Evolutionary conservation across 1,284 basidiomycete genomes (phyloP).

Genomic region (Trichosporon sp.): DNA sequence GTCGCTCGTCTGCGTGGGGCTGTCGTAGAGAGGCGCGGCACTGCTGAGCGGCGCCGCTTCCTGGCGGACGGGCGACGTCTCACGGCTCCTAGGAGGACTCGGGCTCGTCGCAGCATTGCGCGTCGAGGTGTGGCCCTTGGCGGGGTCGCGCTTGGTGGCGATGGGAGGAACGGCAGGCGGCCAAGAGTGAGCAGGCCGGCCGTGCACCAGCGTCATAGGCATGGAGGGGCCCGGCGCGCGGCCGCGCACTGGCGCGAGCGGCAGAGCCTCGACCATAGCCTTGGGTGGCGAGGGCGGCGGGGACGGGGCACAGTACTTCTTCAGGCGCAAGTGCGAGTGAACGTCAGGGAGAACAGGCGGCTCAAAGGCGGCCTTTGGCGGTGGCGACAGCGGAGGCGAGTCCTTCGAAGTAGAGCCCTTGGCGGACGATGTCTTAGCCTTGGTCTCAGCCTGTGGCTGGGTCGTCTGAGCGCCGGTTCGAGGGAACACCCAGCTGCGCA

Average conservation of each 20-base stretch:
- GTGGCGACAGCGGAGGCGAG: constrained; percentile 11
- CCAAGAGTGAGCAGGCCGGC: constrained; percentile 34
- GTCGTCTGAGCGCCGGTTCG: constrained; percentile 3
- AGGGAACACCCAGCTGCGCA: constrained; percentile 37
- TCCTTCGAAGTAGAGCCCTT: not conserved
- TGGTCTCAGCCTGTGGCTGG: not conserved
- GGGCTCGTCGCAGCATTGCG: too few species aligned
- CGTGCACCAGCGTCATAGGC: constrained; percentile 33
- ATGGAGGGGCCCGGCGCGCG: not conserved
- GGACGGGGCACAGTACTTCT: constrained; percentile 45
- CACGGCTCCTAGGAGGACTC: not conserved
- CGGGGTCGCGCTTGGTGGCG: constrained; percentile 42
- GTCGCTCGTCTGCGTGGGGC: constrained; percentile 3
- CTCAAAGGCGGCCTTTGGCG: constrained; percentile 34
- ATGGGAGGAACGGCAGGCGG: constrained; percentile 19
- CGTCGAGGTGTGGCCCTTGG: too few species aligned
- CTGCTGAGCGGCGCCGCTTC: not conserved
- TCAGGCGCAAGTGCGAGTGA: constrained; percentile 38
- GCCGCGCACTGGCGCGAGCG: constrained; percentile 7
- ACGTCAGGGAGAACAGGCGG: constrained; percentile 41
- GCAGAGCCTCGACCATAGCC: not conserved
- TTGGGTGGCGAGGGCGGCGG: constrained; percentile 44
- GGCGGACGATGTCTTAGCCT: not conserved
- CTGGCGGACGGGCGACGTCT: too few species aligned
- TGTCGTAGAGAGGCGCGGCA: not conserved